phyloP scores from a whole-genome alignment of 495 filamentous ascomycete genomes.

The Geopyxis carbonaria region DNA sequence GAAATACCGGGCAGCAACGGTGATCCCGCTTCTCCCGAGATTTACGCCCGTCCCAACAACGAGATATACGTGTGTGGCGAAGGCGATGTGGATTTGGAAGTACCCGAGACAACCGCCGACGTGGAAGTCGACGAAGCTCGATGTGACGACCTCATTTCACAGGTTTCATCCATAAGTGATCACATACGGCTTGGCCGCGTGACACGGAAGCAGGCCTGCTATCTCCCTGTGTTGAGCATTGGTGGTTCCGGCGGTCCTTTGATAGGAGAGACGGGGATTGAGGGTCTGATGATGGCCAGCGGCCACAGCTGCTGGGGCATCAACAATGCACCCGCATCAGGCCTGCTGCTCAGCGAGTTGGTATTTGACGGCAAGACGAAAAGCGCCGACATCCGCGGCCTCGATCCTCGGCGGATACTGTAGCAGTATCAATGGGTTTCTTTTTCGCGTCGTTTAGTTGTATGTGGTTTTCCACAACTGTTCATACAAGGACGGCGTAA shows the following conservation, averaged over 20 bases:
- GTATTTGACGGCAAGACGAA: conserved; percentile 62
- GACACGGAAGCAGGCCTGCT: conserved; percentile 76
- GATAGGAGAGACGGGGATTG: conserved; percentile 55
- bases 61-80: conserved; percentile 90
- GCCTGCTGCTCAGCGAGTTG: conserved; percentile 73
- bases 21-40: conserved; percentile 51
- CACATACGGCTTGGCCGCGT: conserved; percentile 60
- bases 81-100: conserved; percentile 56
- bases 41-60: conserved; percentile 74
- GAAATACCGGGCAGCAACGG: conserved; percentile 37
- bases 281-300: conserved; percentile 65
- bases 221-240: conserved; percentile 57
- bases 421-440: too few relatives aligned
- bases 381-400: conserved; percentile 51
- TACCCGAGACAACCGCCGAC: conserved; percentile 58
- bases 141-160: conserved; percentile 78
- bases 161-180: conserved; percentile 61
- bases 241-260: conserved; percentile 52
- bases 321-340: conserved; percentile 85
- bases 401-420: conserved; percentile 48
- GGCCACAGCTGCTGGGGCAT: conserved; percentile 98
- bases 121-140: conserved; percentile 59
- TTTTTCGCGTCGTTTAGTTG: too few relatives aligned
- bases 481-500: too few relatives aligned
- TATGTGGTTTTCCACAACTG: too few relatives aligned